A percentile compares a stretch with the other conserved stretches of the same genome.
Evolutionary conservation across 306 rosid species (phyloP).

Genomic region (Rubus idaeus): DNA sequence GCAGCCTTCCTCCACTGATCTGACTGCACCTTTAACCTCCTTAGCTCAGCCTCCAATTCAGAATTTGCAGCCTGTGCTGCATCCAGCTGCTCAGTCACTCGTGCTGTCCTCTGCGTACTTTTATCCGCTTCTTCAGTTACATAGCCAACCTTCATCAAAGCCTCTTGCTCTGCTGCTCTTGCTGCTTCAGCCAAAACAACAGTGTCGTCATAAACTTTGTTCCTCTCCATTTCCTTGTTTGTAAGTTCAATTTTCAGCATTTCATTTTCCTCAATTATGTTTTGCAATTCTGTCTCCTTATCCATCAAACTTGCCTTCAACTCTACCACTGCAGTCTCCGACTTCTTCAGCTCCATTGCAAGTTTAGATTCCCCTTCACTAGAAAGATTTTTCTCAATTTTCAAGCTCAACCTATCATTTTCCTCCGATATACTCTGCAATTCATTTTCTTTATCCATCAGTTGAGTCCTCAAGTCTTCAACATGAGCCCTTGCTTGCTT

Average conservation of each 20-base stretch:
- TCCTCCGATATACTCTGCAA: conserved; percentile 46
- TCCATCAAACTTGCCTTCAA: conserved; percentile 58
- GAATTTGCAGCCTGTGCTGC: conserved; percentile 68
- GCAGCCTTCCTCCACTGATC: conserved; percentile 99
- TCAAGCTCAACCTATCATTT: conserved; percentile 34
- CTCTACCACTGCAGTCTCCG: conserved; percentile 51
- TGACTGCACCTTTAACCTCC: conserved; percentile 84
- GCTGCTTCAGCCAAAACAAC: conserved; percentile 49
- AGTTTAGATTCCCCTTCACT: conserved; percentile 44
- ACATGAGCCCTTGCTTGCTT: conserved; percentile 43
- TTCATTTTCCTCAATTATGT: conserved; percentile 54
- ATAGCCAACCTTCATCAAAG: conserved; percentile 54
- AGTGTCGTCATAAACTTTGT: conserved; percentile 36
- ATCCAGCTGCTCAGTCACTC: conserved; percentile 79
- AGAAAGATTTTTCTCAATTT: conserved; percentile 27
- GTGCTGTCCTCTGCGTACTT: conserved; percentile 49
- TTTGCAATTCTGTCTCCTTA: conserved; percentile 59
- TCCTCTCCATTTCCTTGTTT: conserved; percentile 45
- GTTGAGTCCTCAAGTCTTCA: conserved; percentile 53
- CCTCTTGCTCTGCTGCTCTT: conserved; percentile 64
- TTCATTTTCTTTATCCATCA: conserved; percentile 59
- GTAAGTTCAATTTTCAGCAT: conserved; percentile 47
- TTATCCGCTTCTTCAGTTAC: conserved; percentile 66
- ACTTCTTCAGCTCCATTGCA: conserved; percentile 39
- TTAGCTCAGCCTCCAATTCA: conserved; percentile 83